Base-by-base conservation (phyloP, 495 filamentous ascomycete genomes). In the Penicillium flavigenum region DNA sequence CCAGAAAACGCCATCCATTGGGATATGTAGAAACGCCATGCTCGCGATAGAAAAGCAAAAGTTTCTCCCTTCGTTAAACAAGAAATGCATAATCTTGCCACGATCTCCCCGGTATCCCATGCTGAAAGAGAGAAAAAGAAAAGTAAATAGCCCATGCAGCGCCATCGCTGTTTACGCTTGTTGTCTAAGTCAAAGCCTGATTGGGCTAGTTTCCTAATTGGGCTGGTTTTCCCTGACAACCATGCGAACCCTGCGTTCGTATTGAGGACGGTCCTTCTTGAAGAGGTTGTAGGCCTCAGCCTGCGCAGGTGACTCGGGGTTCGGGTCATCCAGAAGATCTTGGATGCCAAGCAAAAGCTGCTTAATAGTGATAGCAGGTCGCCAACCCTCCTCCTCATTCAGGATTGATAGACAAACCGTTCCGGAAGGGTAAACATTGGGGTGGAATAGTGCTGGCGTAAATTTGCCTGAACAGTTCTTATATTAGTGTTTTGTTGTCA, bases 321-420 rank as follows among this genome's bases (percentile, higher is more conserved):
- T 99, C 19, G 95, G 95, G 64, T 98, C 92, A 66, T 99, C 85
- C 8, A 99, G 82, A 8, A 99, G 82, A 64, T 96, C 92, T 72
- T 99, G 94, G 48, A 98, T 92, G 41, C 94, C 94, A 3, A 98
- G 83, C 8, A 98, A 84, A 59, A 99, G 96, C 68, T 96, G 90
- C 75, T 96, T 96, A 70, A 98, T 90, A 5, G 95, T 99, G 68
- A 98, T 99, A 2, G 95, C 92, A 9, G 94, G 94, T 69, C 92
- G 91, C 94, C 95, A 99, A 9, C 89, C 94, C 67, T 99, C 94
- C 60, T 99, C 94, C 71, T 99, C 95, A 73, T 99, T 99, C 56
- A 99, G 73, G 63, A 99, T 99, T 16, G 91, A 96, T 12, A 99
- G 83, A 70, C 94, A 99, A 51, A 99, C 95, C 19, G 94, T 98